Base-by-base conservation (phyloP, 2,329 filamentous ascomycete species). In the Ascochyta clinopodiicola region DNA sequence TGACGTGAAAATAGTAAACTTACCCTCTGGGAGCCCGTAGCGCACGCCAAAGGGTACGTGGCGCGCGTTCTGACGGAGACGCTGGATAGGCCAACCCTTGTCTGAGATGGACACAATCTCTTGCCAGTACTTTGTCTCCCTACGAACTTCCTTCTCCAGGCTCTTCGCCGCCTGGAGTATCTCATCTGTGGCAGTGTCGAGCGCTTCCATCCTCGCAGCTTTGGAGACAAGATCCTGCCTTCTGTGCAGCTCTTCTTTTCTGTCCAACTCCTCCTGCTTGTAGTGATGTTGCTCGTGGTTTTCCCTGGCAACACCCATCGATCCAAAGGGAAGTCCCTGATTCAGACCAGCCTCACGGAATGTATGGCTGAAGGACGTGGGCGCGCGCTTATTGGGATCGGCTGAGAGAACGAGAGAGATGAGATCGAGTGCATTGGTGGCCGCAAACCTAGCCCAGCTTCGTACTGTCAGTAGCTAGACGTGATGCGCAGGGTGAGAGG, bases 121-220 rank as follows among this genome's bases (percentile, higher is more conserved):
- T 51, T 89, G 84, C 95, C 95, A 99, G 75, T 96, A 99, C 65
- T 84, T 88, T 2, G 88, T 88, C 78, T 99, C 95, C 27, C 86
- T 85, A 9, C 85, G 82, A 31, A 96, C 89, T 73, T 96, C 93
- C 10, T 84, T 84, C 64, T 91, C 85, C 12, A 99, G 78, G 36
- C 91, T 84, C 24, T 83, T 81, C 0, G 90, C 89, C 4, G 92
- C 88, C 9, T 86, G 83, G 13, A 92, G 78, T 21, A 96, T 84
- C 32, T 88, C 87, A 64, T 91, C 88, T 1, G 91, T 87, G 3
- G 90, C 88, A 31, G 85, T 84, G 65, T 90, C 87, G 62, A 96
- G 86, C 40, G 88, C 88, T 67, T 93, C 86, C 59, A 95, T 80
- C 48, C 91, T 88, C 84, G 91, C 94, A 31, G 92, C 93, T 24